A percentile compares a stretch with the other conserved stretches of the same genome.
Evolutionary conservation across 2,329 filamentous ascomycete species (phyloP).

Genomic region (Colletotrichum sojae): DNA sequence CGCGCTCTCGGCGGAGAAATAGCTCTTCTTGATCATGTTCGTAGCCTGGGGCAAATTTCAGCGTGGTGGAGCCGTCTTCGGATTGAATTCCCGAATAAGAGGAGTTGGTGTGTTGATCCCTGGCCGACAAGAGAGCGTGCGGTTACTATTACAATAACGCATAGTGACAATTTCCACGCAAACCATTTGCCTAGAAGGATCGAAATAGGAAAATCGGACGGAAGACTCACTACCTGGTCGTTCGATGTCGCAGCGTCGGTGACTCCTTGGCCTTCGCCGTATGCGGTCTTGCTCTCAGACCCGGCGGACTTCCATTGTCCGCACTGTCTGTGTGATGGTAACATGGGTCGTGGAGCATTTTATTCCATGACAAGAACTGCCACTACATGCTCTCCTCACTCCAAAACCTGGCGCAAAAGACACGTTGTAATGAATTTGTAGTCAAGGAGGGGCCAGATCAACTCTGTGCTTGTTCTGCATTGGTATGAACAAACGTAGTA

Average conservation of each 20-base stretch:
- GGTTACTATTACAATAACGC: background rate
- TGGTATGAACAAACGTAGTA: too few relatives aligned
- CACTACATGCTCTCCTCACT: too few relatives aligned
- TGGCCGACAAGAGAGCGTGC: background rate
- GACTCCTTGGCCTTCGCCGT: constrained; percentile 3
- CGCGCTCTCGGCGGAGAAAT: constrained; percentile 15
- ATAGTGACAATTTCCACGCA: constrained; percentile 5
- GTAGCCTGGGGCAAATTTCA: constrained; percentile 20
- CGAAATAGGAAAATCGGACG: too few relatives aligned
- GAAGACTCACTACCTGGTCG: too few relatives aligned
- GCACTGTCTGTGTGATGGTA: too few relatives aligned
- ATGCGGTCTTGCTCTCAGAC: background rate
- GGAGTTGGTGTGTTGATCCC: constrained; percentile 15
- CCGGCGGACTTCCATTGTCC: too few relatives aligned
- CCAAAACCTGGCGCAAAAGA: too few relatives aligned
- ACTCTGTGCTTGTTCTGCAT: too few relatives aligned
- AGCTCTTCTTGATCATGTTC: constrained; percentile 12
- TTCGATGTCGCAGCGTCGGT: background rate
- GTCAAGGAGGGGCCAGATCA: too few relatives aligned
- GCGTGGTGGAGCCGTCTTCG: constrained; percentile 9
- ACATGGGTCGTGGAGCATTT: too few relatives aligned
- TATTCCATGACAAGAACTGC: too few relatives aligned
- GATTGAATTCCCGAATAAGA: constrained; percentile 14
- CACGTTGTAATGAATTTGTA: too few relatives aligned
- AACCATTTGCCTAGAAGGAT: background rate